Percentiles rank a stretch among this genome's conserved stretches.
Evolutionary conservation across 2,329 filamentous ascomycete species (phyloP).

Genomic region (Apiospora marii): DNA sequence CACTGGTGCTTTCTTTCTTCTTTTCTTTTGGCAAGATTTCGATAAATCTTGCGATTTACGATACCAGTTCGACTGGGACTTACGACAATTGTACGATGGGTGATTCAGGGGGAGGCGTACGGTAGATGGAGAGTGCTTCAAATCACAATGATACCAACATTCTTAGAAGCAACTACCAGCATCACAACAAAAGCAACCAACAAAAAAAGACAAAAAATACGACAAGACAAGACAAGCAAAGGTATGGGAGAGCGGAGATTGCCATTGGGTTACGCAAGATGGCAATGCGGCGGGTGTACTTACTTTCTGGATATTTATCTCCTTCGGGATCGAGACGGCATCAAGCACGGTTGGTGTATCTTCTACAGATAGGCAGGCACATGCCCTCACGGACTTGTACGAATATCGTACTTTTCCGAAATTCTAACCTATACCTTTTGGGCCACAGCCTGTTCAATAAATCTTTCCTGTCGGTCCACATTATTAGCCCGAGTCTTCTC

Average conservation of each 20-base stretch:
- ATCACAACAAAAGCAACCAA: conserved; percentile 7
- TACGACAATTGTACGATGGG: conserved; percentile 8
- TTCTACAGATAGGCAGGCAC: conserved; percentile 1
- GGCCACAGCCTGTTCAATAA: conserved; percentile 15
- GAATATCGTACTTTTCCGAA: conserved; percentile 1
- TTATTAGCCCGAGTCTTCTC: neutral
- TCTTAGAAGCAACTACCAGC: neutral
- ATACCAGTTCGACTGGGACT: neutral
- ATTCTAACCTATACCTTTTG: conserved; percentile 15
- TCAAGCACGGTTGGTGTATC: neutral
- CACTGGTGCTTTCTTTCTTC: neutral
- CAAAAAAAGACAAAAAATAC: conserved; percentile 13
- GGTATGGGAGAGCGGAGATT: conserved; percentile 1
- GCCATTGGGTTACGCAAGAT: conserved; percentile 10
- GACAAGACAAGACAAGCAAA: conserved; percentile 19
- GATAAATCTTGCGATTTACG: neutral
- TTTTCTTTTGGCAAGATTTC: neutral
- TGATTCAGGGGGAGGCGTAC: neutral
- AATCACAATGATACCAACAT: conserved; percentile 7
- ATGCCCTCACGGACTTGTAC: conserved; percentile 19
- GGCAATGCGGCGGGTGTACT: neutral
- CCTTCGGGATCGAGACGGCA: neutral
- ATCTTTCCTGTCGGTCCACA: conserved; percentile 21
- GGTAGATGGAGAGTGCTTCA: neutral
- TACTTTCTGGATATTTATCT: neutral